Evolutionary conservation across 148 eudicot genomes (phyloP).

Genomic region (Polygonum maritimum): DNA sequence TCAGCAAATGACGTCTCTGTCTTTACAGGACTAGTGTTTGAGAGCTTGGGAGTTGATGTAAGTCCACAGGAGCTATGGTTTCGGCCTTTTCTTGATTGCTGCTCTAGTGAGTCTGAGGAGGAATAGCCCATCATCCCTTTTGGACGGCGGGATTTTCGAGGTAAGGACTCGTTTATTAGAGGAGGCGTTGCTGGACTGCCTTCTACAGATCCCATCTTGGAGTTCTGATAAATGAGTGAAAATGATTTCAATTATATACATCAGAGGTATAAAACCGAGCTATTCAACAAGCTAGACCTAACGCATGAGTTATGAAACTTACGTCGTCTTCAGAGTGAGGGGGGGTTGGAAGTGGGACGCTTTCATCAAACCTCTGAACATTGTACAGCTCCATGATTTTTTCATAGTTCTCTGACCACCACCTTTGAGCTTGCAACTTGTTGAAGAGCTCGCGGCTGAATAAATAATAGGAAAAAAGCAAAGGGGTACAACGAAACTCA

Average conservation of each 20-base stretch:
- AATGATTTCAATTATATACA: not conserved
- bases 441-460: constrained; percentile 88
- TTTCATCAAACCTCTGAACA: constrained; percentile 60
- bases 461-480: constrained; percentile 8
- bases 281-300: not conserved
- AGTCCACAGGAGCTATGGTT: constrained; percentile 45
- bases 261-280: not conserved
- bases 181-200: constrained; percentile 83
- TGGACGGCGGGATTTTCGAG: constrained; percentile 39
- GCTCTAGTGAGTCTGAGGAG: constrained; percentile 65
- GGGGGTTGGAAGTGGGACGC: constrained; percentile 55
- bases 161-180: constrained; percentile 54
- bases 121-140: constrained; percentile 41
- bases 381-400: constrained; percentile 90
- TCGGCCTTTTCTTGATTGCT: constrained; percentile 27
- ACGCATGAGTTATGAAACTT: constrained; percentile 8
- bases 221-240: constrained; percentile 30
- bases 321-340: constrained; percentile 70
- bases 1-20: constrained; percentile 76
- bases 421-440: constrained; percentile 97
- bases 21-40: constrained; percentile 68
- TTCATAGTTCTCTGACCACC: constrained; percentile 97
- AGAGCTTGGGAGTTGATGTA: constrained; percentile 75
- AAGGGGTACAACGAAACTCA: not conserved
- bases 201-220: constrained; percentile 51